Evolutionary conservation across 176 grass and related monocot species (phyloP), one percentile per base, ranked within the genome.

Genomic region (Triticum aestivum): DNA sequence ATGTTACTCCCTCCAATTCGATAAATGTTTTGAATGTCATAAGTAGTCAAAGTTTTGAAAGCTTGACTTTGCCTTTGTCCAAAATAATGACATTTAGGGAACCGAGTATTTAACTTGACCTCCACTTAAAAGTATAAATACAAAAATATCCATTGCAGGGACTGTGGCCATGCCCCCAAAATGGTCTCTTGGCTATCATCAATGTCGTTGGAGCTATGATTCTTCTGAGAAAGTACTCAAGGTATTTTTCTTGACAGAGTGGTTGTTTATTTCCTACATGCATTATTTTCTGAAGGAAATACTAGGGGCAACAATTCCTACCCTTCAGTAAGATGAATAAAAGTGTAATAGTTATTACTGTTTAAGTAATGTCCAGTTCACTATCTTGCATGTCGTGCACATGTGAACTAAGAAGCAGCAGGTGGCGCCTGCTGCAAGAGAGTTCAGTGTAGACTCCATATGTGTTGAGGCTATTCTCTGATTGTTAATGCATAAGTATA

Each of bases 161-260:
- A 98, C 93, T 70, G 45, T 98, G 61, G 88, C 88, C 86, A 95
- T 98, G 96, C 96, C 93, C 34, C 96, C 96, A 77, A 98, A 95
- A 83, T 98, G 96, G 96, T 92, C 89, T 66, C 84, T 98, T 85
- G 96, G 96, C 15, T 98, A 98, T 83, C 96, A 98, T 88, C 96
- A 98, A 87, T 98, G 96, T 78, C 90, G 96, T 65, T 98, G 90
- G 90, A 98, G 96, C 85, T 98, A 98, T 86, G 89, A 92, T 84
- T 87, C 91, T 84, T 92, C 88, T 84, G 93, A 92, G 61, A 92
- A 87, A 95, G 96, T 98, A 75, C 80, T 89, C 15, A 86, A 98
- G 96, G 96, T 95, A 95, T 61, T 61, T 61, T 80, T 82, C 45
- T 75, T 65, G 21, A 45, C 52, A 72, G 11, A 47, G 23, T 64